phyloP scores from a whole-genome alignment of 129 eudicot genomes.

The Flaveria sonorensis region DNA sequence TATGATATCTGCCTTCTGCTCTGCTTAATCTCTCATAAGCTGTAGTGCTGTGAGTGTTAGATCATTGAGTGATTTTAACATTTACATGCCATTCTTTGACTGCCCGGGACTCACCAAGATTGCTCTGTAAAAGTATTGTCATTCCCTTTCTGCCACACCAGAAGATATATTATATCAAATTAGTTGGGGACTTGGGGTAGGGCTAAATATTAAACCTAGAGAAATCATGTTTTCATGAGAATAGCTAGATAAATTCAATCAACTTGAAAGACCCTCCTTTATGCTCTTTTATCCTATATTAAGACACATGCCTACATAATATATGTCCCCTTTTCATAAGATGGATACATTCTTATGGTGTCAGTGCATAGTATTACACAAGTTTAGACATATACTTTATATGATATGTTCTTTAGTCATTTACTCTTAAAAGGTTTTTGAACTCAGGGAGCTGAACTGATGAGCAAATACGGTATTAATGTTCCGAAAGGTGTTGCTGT shows the following conservation, averaged over 20 bases:
- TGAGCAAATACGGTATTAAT: conserved; percentile 81
- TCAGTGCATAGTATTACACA: conserved; percentile 1
- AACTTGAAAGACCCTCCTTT: not conserved
- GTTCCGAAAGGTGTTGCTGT: conserved; percentile 92
- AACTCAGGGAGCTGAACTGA: conserved; percentile 87
- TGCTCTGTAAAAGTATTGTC: too few species aligned
- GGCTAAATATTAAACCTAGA: not conserved
- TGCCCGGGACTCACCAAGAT: too few species aligned
- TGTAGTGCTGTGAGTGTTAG: too few species aligned
- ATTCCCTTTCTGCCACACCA: too few species aligned
- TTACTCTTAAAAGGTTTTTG: conserved; percentile 16
- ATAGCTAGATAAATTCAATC: not conserved
- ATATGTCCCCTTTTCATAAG: not conserved
- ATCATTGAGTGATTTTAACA: too few species aligned
- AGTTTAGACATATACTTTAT: not conserved
- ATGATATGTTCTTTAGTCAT: not conserved
- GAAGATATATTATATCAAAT: not conserved
- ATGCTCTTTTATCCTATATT: not conserved
- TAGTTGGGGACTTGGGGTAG: not conserved
- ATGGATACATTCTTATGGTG: not conserved
- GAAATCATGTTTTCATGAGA: not conserved
- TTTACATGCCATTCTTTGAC: too few species aligned
- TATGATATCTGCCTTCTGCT: too few species aligned
- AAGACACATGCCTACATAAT: not conserved
- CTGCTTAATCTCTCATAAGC: too few species aligned